Percentiles rank a stretch among this genome's conserved stretches.
These are phyloP conservation scores for Cytospora piceae DNA, from an alignment of 2,329 filamentous ascomycete genomes.

Conservation along the genomic window DNA sequence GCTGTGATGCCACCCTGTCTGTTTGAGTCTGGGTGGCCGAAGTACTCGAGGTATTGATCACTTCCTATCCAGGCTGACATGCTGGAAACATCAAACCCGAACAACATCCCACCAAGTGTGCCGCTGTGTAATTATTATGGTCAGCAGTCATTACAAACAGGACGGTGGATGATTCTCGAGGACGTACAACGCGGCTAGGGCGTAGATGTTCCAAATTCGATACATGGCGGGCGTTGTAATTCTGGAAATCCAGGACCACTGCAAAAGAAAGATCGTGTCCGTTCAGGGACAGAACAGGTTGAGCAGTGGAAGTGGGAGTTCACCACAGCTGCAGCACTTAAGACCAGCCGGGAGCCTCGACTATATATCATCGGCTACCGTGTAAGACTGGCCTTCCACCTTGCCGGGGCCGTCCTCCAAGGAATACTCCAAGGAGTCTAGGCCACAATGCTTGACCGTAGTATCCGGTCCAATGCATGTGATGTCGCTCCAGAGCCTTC, in stretches of 20 bases:
- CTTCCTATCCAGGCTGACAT: slow-evolving; percentile 71
- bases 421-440: background rate
- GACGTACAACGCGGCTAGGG: slow-evolving; percentile 19
- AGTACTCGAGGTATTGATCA: slow-evolving; percentile 29
- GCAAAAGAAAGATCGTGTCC: background rate
- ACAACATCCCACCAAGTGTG: slow-evolving; percentile 65
- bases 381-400: background rate
- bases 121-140: slow-evolving; percentile 4
- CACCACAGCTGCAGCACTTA: background rate
- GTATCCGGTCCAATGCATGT: slow-evolving; percentile 15
- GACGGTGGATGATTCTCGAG: background rate
- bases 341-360: slow-evolving; percentile 3
- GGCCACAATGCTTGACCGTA: background rate
- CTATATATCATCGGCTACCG: slow-evolving; percentile 17
- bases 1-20: slow-evolving; percentile 72
- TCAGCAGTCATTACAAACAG: background rate
- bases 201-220: slow-evolving; percentile 31
- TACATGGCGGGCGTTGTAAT: slow-evolving; percentile 24
- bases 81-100: slow-evolving; percentile 79
- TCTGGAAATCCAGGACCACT: background rate
- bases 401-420: background rate
- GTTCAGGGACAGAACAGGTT: slow-evolving; percentile 3
- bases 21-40: slow-evolving; percentile 42
- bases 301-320: background rate
- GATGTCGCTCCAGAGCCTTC: slow-evolving; percentile 8